Evolutionary conservation across 2,329 filamentous ascomycete genomes (phyloP).

Genomic region (Xylaria sp.): DNA sequence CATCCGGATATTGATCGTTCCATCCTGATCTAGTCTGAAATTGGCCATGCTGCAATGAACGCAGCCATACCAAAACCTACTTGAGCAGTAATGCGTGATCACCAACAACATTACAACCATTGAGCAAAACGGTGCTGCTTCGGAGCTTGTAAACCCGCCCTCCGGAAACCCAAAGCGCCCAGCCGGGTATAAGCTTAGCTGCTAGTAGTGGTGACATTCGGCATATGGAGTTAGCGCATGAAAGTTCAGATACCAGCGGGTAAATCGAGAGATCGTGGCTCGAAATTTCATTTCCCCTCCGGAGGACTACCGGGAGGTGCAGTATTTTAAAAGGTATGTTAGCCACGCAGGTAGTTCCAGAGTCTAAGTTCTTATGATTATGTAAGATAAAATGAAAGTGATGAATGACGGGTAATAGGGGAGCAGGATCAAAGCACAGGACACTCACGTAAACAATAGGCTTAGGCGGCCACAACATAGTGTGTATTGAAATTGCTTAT

Average conservation of each 20-base stretch:
- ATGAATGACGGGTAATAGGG: too few species aligned
- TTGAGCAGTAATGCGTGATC: neutral
- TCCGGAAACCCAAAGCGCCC: conserved; percentile 15
- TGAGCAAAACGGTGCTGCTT: conserved; percentile 1
- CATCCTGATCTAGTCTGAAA: conserved; percentile 9
- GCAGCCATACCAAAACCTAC: neutral
- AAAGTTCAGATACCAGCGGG: conserved; percentile 7
- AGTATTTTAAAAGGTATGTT: too few species aligned
- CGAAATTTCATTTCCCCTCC: conserved; percentile 1
- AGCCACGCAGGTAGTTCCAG: too few species aligned
- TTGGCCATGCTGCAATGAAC: conserved; percentile 1
- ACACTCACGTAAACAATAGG: too few species aligned
- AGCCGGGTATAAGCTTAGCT: conserved; percentile 28
- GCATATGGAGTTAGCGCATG: conserved; percentile 18
- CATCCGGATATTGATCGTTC: conserved; percentile 10
- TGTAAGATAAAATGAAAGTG: too few species aligned
- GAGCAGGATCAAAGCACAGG: too few species aligned
- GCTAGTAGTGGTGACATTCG: conserved; percentile 24
- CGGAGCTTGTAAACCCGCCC: conserved; percentile 18
- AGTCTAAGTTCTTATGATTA: too few species aligned
- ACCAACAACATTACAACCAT: neutral
- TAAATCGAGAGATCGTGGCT: conserved; percentile 18
- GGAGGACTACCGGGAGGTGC: conserved; percentile 11
- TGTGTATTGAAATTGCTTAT: too few species aligned
- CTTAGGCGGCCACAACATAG: too few species aligned